Percentiles rank a stretch among this genome's conserved stretches.
These are phyloP conservation scores for Hemileia vastatrix DNA, from an alignment of 1,284 basidiomycete species.

Conservation along the genomic window DNA sequence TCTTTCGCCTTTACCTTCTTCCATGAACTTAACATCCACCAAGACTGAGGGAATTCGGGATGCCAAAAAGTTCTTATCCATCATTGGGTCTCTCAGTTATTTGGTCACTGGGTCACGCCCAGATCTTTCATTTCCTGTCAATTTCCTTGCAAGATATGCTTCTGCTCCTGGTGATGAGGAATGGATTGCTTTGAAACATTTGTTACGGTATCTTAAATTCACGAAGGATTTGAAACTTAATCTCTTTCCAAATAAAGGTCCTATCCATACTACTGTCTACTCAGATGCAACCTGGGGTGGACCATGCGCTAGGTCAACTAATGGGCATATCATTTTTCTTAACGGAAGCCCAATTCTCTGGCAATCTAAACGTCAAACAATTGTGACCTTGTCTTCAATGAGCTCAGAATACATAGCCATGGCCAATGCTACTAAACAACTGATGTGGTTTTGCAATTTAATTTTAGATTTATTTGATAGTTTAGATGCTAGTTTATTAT, in stretches of 20 bases:
- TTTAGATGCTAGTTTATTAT: neutral
- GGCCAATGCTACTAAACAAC: neutral
- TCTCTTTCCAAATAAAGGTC: neutral
- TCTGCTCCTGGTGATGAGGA: no score
- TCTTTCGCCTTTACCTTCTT: neutral
- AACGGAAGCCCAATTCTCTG: neutral
- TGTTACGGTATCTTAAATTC: neutral
- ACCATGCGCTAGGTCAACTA: neutral
- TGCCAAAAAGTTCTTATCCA: neutral
- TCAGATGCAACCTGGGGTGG: constrained; percentile 3
- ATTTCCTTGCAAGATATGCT: no score
- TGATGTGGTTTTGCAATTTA: constrained; percentile 7
- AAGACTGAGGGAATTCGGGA: neutral
- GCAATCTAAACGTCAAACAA: neutral
- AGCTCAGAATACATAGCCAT: constrained; percentile 11
- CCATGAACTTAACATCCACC: neutral
- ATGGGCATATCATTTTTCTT: neutral
- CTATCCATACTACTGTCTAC: neutral
- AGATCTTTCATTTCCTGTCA: no score
- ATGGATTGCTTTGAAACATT: neutral
- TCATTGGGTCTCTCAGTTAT: no score
- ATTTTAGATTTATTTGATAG: neutral
- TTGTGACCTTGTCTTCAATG: neutral
- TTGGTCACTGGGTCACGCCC: no score
- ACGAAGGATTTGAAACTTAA: neutral